A percentile compares a stretch with the other conserved stretches of the same genome.
phyloP scores from a whole-genome alignment of 164 flowering plant species.

The Nymphaea thermarum region DNA sequence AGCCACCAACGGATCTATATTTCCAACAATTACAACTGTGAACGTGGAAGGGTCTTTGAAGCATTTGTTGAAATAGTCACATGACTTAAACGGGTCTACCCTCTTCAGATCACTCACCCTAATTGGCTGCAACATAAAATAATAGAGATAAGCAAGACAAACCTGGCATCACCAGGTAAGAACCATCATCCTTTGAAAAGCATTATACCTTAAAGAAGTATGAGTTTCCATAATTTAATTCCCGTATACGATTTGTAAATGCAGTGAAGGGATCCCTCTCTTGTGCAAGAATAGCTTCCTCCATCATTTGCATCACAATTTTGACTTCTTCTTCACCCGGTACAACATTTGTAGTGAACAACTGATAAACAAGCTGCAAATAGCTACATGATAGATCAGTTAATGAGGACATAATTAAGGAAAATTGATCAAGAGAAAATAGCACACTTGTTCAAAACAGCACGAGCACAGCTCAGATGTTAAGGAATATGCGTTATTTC shows the following conservation, averaged over 20 bases:
- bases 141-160: slow-evolving; percentile 3
- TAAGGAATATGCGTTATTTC: too few relatives aligned
- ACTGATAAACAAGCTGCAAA: slow-evolving; percentile 84
- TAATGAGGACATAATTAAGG: neutral
- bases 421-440: neutral
- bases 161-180: neutral
- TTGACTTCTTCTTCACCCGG: slow-evolving; percentile 87
- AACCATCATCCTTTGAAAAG: neutral
- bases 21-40: slow-evolving; percentile 86
- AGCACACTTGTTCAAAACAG: neutral
- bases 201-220: slow-evolving; percentile 71
- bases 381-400: neutral
- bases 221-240: slow-evolving; percentile 88
- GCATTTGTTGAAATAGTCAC: slow-evolving; percentile 79
- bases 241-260: slow-evolving; percentile 91
- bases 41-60: slow-evolving; percentile 92
- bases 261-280: slow-evolving; percentile 94
- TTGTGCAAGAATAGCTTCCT: slow-evolving; percentile 85
- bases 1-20: slow-evolving; percentile 58
- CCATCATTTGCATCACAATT: slow-evolving; percentile 93
- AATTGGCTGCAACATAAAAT: slow-evolving; percentile 51
- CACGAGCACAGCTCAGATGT: neutral
- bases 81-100: slow-evolving; percentile 71
- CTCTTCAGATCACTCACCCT: slow-evolving; percentile 55
- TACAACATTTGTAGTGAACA: slow-evolving; percentile 61